Evolutionary conservation across 1,284 basidiomycete species (phyloP), one percentile per base, ranked within the genome.

Genomic region (Schizophyllum amplum): DNA sequence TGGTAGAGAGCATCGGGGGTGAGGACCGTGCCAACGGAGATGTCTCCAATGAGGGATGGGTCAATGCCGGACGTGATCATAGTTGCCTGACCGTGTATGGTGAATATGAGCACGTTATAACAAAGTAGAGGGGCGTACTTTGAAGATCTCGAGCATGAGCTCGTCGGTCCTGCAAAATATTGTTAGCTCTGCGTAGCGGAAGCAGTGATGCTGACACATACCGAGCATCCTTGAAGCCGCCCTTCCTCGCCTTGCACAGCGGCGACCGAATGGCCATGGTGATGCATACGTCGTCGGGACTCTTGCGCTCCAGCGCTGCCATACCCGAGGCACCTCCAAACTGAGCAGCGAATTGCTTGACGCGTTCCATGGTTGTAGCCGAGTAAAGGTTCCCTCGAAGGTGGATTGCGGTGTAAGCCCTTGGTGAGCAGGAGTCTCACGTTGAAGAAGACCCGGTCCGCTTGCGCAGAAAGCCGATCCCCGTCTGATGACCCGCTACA

Each of bases 161-260:
- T 91, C 90, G 60, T 92, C 90, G 52, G 77, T 83, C 64, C 87
- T 88, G 57, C n/a, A n/a, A n/a, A n/a, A n/a, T n/a, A n/a, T 5
- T 55, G 27, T 4, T 51, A 60, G 24, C 23, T 33, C 13, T 24
- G 55, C 54, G 20, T 42, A 51, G 15, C 11, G 2, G 17, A 51
- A 21, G 11, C 24, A 5, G 21, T 42, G 13, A 54, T 54, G n/a
- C 24, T 23, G 5, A 54, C 5, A 66, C 72, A 46, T 63, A 84
- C 86, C 76, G 79, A 21, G 82, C 86, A 70, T 94, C 90, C 71
- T 86, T 92, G 71, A 92, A 81, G 4, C 83, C 86, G 23, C 91
- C 91, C 66, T 87, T 92, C 68, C 79, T 85, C 1, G 91, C 84
- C 64, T 85, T 90, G 63, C 84, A 86, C 54, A 90, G 67, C 0